Evolutionary conservation across 768 basidiomycete genomes (phyloP).

Genomic region (Cystobasidium ongulense): DNA sequence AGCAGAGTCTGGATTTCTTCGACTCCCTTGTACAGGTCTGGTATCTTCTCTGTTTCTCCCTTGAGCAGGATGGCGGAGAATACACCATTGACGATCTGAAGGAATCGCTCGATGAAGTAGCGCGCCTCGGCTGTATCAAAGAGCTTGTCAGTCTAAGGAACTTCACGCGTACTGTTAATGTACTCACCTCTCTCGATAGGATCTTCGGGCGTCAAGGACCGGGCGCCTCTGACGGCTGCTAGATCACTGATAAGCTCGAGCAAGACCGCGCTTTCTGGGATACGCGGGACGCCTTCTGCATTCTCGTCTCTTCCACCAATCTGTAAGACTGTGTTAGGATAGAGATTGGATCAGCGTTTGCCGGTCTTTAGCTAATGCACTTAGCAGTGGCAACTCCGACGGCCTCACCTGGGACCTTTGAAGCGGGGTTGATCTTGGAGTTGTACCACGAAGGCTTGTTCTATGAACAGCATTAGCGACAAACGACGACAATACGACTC

Average conservation of each 20-base stretch:
- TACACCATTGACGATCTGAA: constrained; percentile 10
- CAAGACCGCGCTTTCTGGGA: constrained; percentile 17
- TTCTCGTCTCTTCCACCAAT: constrained; percentile 25
- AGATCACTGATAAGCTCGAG: constrained; percentile 22
- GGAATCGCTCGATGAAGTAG: constrained; percentile 19
- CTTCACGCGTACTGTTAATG: background rate
- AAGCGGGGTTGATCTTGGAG: constrained; percentile 58
- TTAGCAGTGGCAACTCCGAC: background rate
- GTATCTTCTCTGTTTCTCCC: constrained; percentile 48
- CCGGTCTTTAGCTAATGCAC: too few relatives aligned
- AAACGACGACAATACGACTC: too few relatives aligned
- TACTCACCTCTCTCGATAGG: constrained; percentile 21
- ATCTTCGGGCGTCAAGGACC: background rate
- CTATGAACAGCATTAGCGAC: background rate
- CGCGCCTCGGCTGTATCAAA: constrained; percentile 7
- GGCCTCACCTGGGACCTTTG: constrained; percentile 50
- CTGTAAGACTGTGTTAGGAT: constrained; percentile 10
- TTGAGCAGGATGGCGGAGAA: constrained; percentile 27
- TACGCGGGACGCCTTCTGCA: background rate
- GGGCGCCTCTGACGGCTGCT: background rate
- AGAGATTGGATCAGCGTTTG: too few relatives aligned
- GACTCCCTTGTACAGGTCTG: constrained; percentile 49
- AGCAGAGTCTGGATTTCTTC: constrained; percentile 53
- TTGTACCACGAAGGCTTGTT: constrained; percentile 64
- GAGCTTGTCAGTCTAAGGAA: background rate